phyloP scores from a whole-genome alignment of 2,329 filamentous ascomycete genomes.

The Fusarium keratoplasticum region DNA sequence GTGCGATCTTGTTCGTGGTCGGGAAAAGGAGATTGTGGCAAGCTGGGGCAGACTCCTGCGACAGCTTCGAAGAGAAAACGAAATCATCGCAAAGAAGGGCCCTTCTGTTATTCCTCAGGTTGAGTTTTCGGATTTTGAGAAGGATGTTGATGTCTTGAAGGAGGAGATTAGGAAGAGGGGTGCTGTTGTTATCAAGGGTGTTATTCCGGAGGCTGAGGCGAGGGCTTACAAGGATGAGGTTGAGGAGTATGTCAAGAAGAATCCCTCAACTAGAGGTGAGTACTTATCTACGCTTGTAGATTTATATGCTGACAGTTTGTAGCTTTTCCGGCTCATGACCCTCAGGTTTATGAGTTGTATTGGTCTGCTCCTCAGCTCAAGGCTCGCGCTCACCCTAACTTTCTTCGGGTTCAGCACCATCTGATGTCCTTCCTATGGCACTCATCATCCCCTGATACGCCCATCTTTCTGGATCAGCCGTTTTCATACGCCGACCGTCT shows the following conservation, averaged over 20 bases:
- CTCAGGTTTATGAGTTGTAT: constrained; percentile 81
- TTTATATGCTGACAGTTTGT: background rate
- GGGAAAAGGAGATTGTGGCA: constrained; percentile 58
- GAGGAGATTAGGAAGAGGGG: constrained; percentile 71
- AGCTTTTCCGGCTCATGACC: constrained; percentile 75
- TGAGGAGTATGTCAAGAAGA: constrained; percentile 73
- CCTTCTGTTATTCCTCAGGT: constrained; percentile 65
- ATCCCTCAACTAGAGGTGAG: constrained; percentile 68
- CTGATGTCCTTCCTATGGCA: constrained; percentile 73
- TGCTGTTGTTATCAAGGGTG: constrained; percentile 72
- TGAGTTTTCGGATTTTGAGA: constrained; percentile 58
- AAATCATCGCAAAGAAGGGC: constrained; percentile 57
- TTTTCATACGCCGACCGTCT: constrained; percentile 78
- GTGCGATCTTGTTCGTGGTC: constrained; percentile 60
- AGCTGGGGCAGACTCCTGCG: constrained; percentile 63
- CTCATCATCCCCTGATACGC: constrained; percentile 59
- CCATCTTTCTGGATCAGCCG: constrained; percentile 65
- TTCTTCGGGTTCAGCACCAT: constrained; percentile 70
- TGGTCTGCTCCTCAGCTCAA: constrained; percentile 77
- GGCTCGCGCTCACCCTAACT: constrained; percentile 73
- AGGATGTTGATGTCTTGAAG: constrained; percentile 49
- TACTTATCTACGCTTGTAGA: background rate
- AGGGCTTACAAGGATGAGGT: constrained; percentile 73
- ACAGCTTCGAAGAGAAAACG: constrained; percentile 60
- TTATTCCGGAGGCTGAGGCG: constrained; percentile 72